Evolutionary conservation across 495 filamentous ascomycete species (phyloP).

Genomic region (Apodospora peruviana): DNA sequence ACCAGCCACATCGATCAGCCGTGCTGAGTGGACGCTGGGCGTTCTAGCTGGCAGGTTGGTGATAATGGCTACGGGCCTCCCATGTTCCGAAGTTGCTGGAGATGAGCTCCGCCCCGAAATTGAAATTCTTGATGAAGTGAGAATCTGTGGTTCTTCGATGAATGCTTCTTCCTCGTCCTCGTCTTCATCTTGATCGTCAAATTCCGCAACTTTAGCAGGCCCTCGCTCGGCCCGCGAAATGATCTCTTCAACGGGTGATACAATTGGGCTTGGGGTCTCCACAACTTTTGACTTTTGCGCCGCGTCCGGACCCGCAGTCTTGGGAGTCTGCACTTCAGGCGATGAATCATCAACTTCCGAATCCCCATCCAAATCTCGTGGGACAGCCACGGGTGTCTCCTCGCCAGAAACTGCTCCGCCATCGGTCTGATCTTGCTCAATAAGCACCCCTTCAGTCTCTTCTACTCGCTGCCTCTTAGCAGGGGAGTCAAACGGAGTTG

Average conservation of each 20-base stretch:
- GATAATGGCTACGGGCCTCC: constrained; percentile 31
- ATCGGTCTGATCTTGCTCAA: background rate
- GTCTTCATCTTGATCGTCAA: constrained; percentile 18
- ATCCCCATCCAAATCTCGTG: background rate
- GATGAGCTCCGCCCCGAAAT: constrained; percentile 41
- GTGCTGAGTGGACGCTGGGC: constrained; percentile 47
- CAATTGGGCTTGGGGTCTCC: background rate
- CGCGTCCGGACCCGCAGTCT: background rate
- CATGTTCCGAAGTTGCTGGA: constrained; percentile 33
- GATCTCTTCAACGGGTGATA: background rate
- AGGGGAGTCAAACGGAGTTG: constrained; percentile 15
- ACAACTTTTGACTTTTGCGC: background rate
- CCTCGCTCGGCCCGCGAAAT: background rate
- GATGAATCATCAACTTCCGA: background rate
- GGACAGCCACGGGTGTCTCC: background rate
- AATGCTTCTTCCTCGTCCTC: constrained; percentile 39
- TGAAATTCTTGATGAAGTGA: constrained; percentile 51
- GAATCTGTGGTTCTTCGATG: constrained; percentile 47
- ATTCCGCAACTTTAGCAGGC: background rate
- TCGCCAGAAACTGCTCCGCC: background rate
- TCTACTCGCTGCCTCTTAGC: background rate
- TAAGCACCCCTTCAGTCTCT: background rate
- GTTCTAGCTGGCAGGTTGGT: constrained; percentile 36
- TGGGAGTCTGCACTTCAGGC: background rate
- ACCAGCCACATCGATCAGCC: constrained; percentile 48